Evolutionary conservation across 352 stramenopile genomes (phyloP), one percentile per base, ranked within the genome.

Genomic region (Phytophthora litchii): DNA sequence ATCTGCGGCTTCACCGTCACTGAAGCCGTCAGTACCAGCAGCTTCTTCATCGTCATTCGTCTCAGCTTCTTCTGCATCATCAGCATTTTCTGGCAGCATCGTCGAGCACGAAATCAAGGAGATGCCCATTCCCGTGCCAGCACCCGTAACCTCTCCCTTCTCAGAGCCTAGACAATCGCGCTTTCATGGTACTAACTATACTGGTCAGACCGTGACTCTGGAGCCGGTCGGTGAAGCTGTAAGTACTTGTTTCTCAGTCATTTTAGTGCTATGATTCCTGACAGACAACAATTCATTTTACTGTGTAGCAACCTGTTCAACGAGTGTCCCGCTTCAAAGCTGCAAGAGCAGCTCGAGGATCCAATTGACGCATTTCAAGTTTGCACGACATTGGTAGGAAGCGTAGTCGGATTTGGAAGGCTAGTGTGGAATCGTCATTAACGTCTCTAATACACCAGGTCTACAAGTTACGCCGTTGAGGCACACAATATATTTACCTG

Each of bases 321-420:
- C 83, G 86, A 27, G 86, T 95, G 1, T 95, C 86, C 9, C 79
- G 86, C 27, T 95, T 95, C 49, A 86, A 88, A 79, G 82, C 80
- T 3, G 68, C 85, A 7, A 73, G 83, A 67, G 58, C 63, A 23
- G 50, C 54, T 20, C 57, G 58, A 48, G 54, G 49, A 38, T 59
- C 41, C n/a, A 71, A 66, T 37, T 74, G 53, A 47, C 0, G 3
- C 23, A 27, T 27, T 27, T 27, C 23, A 27, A 27, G 5, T 5
- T 5, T 27, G 23, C 35, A 56, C 20, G 27, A 41, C n/a, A n/a
- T n/a, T n/a, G n/a, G n/a, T n/a, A 17, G 47, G n/a, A 55, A 34
- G 20, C 48, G 19, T 45, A n/a, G n/a, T n/a, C n/a, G n/a, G n/a
- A n/a, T n/a, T n/a, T n/a, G n/a, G 27, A 6, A 7, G 8, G 25